Evolutionary conservation across 305 asterid species (phyloP), one percentile per base, ranked within the genome.

Genomic region (Plantago coronopus): DNA sequence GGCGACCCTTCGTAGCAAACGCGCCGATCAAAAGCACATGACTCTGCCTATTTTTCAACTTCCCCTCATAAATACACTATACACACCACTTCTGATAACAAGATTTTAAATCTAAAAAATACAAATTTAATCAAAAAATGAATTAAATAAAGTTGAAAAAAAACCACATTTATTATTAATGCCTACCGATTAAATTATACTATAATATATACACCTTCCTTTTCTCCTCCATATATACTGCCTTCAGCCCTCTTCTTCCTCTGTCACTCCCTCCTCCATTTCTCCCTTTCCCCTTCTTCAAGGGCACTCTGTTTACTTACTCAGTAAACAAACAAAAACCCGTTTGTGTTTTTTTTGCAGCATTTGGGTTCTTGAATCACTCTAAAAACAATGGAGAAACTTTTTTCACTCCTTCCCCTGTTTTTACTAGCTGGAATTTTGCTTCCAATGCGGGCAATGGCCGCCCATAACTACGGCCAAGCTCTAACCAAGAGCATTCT

Each of bases 391-490:
- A 91, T 85, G 97, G 91, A 42, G 79, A 76, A 70, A 57, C 48
- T 49, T 9, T 61, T 56, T 62, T 66, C 72, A 44, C 65, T 79
- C 61, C 76, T 69, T 76, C 66, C 84, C 66, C 79, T 91, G 83
- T 70, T 88, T 78, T 15, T 89, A n/a, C 50, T 86, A 1, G 59
- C 80, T 20, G 74, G 65, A 19, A 4, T 76, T 61, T 62, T 82
- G 22, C 74, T 84, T 54, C 94, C 94, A 13, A 46, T 57, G 40
- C 7, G 12, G 44, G 88, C 88, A 62, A 63, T 82, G 49, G 99
- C 91, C 17, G 88, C 79, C 38, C 96, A 87, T 67, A 80, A 90
- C 68, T 94, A 94, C 66, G 94, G 93, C n/a, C 83, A 85, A 60
- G 96, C 97, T 61, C 76, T 94, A 18, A 77, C 77, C 45, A 87